Conservation (phyloP, 352 stramenopile genomes). For the Lagenidium sp. region DNA sequence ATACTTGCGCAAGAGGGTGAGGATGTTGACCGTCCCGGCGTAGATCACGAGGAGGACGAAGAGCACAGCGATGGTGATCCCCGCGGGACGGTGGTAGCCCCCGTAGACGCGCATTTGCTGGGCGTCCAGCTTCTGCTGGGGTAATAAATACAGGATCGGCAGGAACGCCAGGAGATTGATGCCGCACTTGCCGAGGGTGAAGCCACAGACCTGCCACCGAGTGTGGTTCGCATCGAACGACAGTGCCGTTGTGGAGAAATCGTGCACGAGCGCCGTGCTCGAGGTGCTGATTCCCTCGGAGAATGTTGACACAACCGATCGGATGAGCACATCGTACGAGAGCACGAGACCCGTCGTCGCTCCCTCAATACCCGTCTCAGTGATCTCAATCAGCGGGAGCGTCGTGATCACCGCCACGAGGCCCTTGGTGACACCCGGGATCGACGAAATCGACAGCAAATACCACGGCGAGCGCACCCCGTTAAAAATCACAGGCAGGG, state of each 20-base stretch:
- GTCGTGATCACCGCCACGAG: slow-evolving; percentile 38
- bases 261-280: slow-evolving; percentile 21
- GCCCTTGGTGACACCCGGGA: slow-evolving; percentile 30
- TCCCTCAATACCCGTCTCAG: slow-evolving; percentile 61
- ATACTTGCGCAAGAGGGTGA: slow-evolving; percentile 16
- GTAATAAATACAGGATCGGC: slow-evolving; percentile 25
- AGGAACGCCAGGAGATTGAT: slow-evolving; percentile 16
- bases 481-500: slow-evolving; percentile 41
- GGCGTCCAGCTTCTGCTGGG: slow-evolving; percentile 18
- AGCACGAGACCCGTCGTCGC: slow-evolving; percentile 50
- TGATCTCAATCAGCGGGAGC: slow-evolving; percentile 64
- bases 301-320: slow-evolving; percentile 48
- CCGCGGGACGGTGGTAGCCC: slow-evolving; percentile 13
- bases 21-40: slow-evolving; percentile 13
- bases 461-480: slow-evolving; percentile 37
- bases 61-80: slow-evolving; percentile 12
- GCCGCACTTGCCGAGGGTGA: slow-evolving; percentile 11
- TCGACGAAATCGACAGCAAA: slow-evolving; percentile 25
- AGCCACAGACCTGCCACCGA: slow-evolving; percentile 8
- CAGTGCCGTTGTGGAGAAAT: slow-evolving; percentile 21
- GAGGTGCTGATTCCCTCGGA: slow-evolving; percentile 46
- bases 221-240: slow-evolving; percentile 4
- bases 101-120: slow-evolving; percentile 22
- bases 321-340: slow-evolving; percentile 54
- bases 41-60: slow-evolving; percentile 13